Conservation (phyloP, 768 basidiomycete species). For the Pleurotus ostreatus region DNA sequence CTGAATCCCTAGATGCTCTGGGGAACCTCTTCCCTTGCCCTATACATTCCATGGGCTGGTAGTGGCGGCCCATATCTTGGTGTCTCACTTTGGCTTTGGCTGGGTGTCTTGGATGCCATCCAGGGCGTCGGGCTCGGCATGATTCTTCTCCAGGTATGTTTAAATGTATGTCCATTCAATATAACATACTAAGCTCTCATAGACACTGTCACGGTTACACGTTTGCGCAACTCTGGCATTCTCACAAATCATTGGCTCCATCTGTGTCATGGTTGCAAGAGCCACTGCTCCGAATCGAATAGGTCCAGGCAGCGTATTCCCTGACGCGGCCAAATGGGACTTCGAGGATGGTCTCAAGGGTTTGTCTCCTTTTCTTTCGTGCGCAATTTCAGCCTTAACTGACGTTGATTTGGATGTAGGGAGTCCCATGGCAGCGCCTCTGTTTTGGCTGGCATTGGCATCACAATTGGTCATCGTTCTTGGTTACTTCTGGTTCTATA, state of each 20-base stretch:
- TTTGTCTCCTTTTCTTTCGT: slow-evolving; percentile 17
- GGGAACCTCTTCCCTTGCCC: slow-evolving; percentile 90
- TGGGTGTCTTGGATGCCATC: slow-evolving; percentile 90
- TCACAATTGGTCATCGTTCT: slow-evolving; percentile 82
- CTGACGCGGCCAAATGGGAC: slow-evolving; percentile 89
- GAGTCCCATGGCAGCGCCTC: slow-evolving; percentile 78
- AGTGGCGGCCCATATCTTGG: slow-evolving; percentile 83
- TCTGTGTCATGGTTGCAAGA: slow-evolving; percentile 91
- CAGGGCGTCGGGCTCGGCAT: slow-evolving; percentile 94
- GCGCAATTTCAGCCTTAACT: background rate
- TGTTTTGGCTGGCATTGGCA: slow-evolving; percentile 84
- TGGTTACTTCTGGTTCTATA: slow-evolving; percentile 97
- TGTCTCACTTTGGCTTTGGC: slow-evolving; percentile 89
- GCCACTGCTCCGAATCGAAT: slow-evolving; percentile 88
- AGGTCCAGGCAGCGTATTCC: slow-evolving; percentile 89
- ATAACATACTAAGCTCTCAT: background rate
- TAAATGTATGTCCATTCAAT: slow-evolving; percentile 13
- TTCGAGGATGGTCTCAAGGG: slow-evolving; percentile 66
- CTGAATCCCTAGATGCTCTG: slow-evolving; percentile 65
- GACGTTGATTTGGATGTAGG: slow-evolving; percentile 25
- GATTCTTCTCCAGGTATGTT: slow-evolving; percentile 71
- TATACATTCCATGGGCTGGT: slow-evolving; percentile 95
- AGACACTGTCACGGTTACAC: slow-evolving; percentile 88
- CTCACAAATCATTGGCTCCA: slow-evolving; percentile 84
- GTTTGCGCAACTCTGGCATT: slow-evolving; percentile 92